Percentiles rank a stretch among this genome's conserved stretches.
These are phyloP conservation scores for Setaria italica DNA, from an alignment of 202 grass and related monocot genomes.

Conservation along the genomic window DNA sequence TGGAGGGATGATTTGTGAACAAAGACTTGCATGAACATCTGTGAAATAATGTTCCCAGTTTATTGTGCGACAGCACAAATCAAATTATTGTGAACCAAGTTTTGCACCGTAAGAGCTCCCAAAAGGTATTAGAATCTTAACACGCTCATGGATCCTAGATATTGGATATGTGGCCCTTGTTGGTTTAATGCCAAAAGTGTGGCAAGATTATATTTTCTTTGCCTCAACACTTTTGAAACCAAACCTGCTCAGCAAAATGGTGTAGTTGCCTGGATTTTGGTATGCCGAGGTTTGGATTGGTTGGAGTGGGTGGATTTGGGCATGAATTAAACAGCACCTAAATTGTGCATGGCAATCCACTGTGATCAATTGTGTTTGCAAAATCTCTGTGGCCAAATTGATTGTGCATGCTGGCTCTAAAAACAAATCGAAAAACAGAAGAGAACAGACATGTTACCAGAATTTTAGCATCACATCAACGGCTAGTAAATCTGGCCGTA, in stretches of 20 bases:
- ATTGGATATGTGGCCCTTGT: neutral
- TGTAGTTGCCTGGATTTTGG: neutral
- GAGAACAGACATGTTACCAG: neutral
- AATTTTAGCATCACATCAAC: neutral
- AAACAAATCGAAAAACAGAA: neutral
- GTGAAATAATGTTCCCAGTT: neutral
- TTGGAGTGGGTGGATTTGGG: neutral
- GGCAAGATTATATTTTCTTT: neutral
- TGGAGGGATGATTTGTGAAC: neutral
- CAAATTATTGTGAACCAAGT: neutral
- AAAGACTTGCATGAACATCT: neutral
- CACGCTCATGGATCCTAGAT: neutral
- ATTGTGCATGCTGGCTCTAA: neutral
- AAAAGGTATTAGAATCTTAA: neutral
- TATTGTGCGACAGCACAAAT: neutral
- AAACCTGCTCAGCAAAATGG: neutral
- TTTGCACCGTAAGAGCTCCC: neutral
- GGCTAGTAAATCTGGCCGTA: neutral
- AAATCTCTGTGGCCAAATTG: neutral
- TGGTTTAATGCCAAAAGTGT: neutral
- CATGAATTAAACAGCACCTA: neutral
- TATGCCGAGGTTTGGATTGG: neutral
- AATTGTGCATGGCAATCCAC: neutral
- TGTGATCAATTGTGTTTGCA: neutral
- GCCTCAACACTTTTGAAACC: neutral